phyloP scores from a whole-genome alignment of 2,329 filamentous ascomycete genomes.

The Sarocladium strictum region DNA sequence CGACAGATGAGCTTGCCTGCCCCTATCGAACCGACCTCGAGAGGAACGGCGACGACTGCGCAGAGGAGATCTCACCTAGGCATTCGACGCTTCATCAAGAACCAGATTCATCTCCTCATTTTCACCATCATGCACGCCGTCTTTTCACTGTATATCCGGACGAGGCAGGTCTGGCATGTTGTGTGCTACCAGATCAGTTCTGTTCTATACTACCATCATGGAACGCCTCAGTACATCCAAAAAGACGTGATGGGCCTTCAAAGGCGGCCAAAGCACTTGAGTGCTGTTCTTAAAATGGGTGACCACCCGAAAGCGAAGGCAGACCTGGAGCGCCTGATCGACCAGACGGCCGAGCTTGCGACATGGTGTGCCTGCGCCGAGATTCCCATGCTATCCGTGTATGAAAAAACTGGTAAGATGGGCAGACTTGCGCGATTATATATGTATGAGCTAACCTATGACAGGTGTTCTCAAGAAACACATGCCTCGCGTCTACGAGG shows the following conservation, averaged over 20 bases:
- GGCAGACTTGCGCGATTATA: neutral
- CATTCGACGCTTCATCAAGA: slow-evolving; percentile 54
- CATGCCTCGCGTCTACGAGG: slow-evolving; percentile 76
- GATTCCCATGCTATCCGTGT: slow-evolving; percentile 81
- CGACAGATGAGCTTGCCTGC: slow-evolving; percentile 31
- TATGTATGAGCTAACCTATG: slow-evolving; percentile 14
- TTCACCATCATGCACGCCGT: slow-evolving; percentile 69
- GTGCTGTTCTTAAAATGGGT: slow-evolving; percentile 74
- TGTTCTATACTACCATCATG: slow-evolving; percentile 90
- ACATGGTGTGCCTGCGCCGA: slow-evolving; percentile 91
- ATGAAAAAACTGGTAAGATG: slow-evolving; percentile 77
- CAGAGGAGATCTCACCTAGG: slow-evolving; percentile 41
- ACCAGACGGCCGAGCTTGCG: slow-evolving; percentile 84
- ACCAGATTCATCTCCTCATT: slow-evolving; percentile 59
- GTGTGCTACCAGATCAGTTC: slow-evolving; percentile 72
- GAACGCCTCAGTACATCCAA: slow-evolving; percentile 85
- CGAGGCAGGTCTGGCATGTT: slow-evolving; percentile 73
- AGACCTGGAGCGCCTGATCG: slow-evolving; percentile 76
- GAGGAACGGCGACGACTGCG: slow-evolving; percentile 20
- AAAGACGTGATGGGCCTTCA: slow-evolving; percentile 73
- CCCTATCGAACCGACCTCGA: slow-evolving; percentile 26
- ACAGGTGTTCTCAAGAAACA: slow-evolving; percentile 86
- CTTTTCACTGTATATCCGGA: slow-evolving; percentile 82
- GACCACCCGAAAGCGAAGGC: slow-evolving; percentile 62
- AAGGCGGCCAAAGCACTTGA: slow-evolving; percentile 78